Evolutionary conservation across 768 basidiomycete genomes (phyloP), one percentile per base, ranked within the genome.

Genomic region (Kwoniella mangroviensis): DNA sequence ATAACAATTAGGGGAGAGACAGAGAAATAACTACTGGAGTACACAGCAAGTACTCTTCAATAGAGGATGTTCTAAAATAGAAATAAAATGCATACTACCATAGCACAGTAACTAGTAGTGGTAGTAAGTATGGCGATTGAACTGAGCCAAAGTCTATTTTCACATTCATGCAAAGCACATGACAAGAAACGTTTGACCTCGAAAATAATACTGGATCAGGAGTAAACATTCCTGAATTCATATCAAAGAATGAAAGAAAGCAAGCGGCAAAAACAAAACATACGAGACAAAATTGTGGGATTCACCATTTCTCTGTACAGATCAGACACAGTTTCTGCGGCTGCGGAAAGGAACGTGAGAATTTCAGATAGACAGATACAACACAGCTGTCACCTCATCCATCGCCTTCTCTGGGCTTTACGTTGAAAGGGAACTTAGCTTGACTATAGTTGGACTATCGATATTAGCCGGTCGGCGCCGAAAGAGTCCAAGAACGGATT

Each of bases 301-400:
- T 15, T 17, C 51, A 17, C 21, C 51, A 17, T 4, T 52, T 52
- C 17, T 52, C 11, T 17, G 51, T 52, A 52, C 51, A 52, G 49
- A 51, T 17, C 15, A 21, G 15, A 21, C 49, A 52, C 21, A 55
- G 53, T 26, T 11, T 55, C 28, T 57, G 56, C 24, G 3, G 17
- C 24, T 59, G 57, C 58, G 58, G 58, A 60, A 60, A 60, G 41
- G 58, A 60, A 60, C 58, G 58, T 60, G 58, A 40, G 58, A 60
- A 60, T 24, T 21, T 4, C 4, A 24, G 5, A 54, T 11, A 54
- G 24, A n/a, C 22, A 54, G 53, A 19, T n/a, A 54, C n/a, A 17
- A 21, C 6, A 15, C 49, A 51, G 49, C 15, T 51, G 49, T 60
- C 58, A 43, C 19, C 19, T 15, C 40, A 9, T 15, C 40, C 1